Percentiles rank a stretch among this genome's conserved stretches.
phyloP scores from a whole-genome alignment of 2,329 filamentous ascomycete genomes.

The Stemphylium beticola region DNA sequence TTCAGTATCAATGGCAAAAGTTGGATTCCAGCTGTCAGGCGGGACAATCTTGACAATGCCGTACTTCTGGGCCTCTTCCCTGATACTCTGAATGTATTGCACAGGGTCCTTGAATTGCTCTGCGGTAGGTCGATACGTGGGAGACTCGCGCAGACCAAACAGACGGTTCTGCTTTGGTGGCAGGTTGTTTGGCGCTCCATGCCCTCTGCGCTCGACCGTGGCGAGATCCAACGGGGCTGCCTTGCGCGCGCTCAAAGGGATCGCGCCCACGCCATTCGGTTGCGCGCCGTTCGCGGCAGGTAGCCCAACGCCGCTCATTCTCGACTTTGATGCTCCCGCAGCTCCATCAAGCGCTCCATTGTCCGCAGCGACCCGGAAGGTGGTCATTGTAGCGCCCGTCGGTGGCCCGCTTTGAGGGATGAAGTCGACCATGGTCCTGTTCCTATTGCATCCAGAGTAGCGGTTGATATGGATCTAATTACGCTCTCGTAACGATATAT shows the following conservation, averaged over 20 bases:
- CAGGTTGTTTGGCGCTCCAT: conserved; percentile 77
- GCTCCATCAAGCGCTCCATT: conserved; percentile 29
- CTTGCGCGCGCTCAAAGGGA: conserved; percentile 68
- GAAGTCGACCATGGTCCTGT: conserved; percentile 46
- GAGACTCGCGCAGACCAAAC: conserved; percentile 86
- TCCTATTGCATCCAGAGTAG: conserved; percentile 34
- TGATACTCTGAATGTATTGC: conserved; percentile 91
- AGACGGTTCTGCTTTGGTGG: conserved; percentile 77
- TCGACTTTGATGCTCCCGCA: conserved; percentile 35
- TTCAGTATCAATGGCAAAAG: conserved; percentile 96
- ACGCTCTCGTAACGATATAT: conserved; percentile 21
- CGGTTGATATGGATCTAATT: conserved; percentile 14
- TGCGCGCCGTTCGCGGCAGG: conserved; percentile 41
- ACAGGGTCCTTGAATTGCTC: conserved; percentile 96
- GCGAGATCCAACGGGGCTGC: conserved; percentile 78
- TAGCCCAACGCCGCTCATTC: conserved; percentile 36
- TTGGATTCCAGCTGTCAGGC: conserved; percentile 89
- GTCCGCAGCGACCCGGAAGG: conserved; percentile 47
- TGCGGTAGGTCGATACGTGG: conserved; percentile 85
- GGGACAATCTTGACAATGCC: conserved; percentile 97
- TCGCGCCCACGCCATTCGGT: conserved; percentile 52
- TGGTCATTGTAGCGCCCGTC: conserved; percentile 45
- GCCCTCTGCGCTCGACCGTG: conserved; percentile 89
- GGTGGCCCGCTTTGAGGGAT: conserved; percentile 40
- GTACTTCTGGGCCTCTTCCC: conserved; percentile 82